A percentile compares a stretch with the other conserved stretches of the same genome.
These are phyloP conservation scores for Hamigera avellanea DNA, from an alignment of 495 filamentous ascomycete species.

Conservation along the genomic window DNA sequence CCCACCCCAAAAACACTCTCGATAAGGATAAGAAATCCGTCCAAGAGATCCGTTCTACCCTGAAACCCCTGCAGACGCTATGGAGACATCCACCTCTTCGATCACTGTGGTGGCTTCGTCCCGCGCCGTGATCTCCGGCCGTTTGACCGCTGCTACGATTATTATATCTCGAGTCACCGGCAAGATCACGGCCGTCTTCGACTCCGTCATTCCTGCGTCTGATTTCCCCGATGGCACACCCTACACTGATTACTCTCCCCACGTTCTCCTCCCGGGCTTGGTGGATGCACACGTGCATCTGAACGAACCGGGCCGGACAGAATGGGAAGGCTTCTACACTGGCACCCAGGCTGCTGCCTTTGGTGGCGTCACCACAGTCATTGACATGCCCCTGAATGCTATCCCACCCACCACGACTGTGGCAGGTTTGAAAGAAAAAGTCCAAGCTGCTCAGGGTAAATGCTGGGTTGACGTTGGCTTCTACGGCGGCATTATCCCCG, in stretches of 20 bases:
- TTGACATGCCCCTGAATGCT: conserved; percentile 97
- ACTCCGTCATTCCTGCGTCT: conserved; percentile 55
- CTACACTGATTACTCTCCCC: conserved; percentile 80
- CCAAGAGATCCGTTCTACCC: neutral
- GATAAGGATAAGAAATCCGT: neutral
- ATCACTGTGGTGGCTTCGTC: conserved; percentile 73
- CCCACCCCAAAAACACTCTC: neutral
- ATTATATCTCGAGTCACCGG: conserved; percentile 67
- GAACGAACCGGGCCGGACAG: conserved; percentile 92
- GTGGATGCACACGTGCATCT: conserved; percentile 97
- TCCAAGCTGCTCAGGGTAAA: conserved; percentile 72
- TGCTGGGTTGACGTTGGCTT: conserved; percentile 99
- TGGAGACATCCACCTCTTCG: conserved; percentile 24
- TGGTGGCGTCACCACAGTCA: conserved; percentile 92
- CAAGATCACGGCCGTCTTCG: conserved; percentile 71
- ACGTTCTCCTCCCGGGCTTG: conserved; percentile 77
- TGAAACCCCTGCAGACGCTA: conserved; percentile 5
- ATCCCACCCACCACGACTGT: conserved; percentile 95
- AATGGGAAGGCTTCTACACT: conserved; percentile 97
- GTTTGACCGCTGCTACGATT: conserved; percentile 67
- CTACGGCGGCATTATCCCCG: conserved; percentile 91
- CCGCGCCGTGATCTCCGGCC: conserved; percentile 57
- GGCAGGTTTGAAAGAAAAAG: conserved; percentile 68
- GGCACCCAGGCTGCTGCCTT: conserved; percentile 90
- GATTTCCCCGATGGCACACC: conserved; percentile 60